A percentile compares a stretch with the other conserved stretches of the same genome.
These are phyloP conservation scores for Penicillium hesseltinei DNA, from an alignment of 2,329 filamentous ascomycete genomes.

Conservation along the genomic window DNA sequence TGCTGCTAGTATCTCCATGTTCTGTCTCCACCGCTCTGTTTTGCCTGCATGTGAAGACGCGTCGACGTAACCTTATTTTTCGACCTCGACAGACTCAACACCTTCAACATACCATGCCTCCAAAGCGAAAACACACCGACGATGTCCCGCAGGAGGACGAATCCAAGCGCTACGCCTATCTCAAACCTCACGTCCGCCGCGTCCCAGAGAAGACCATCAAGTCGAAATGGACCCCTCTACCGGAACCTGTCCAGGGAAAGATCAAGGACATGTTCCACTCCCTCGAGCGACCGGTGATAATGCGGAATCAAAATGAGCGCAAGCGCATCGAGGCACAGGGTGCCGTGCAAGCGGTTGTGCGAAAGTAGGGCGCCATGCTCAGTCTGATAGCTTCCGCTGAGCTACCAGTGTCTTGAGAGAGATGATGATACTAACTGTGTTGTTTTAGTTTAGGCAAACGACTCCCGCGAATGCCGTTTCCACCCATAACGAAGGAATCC, in stretches of 20 bases:
- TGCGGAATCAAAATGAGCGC: conserved; percentile 42
- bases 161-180: conserved; percentile 37
- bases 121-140: conserved; percentile 31
- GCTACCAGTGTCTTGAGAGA: not conserved
- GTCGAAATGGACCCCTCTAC: conserved; percentile 47
- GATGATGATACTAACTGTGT: not conserved
- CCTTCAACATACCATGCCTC: conserved; percentile 21
- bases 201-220: conserved; percentile 46
- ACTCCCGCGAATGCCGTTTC: conserved; percentile 48
- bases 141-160: conserved; percentile 16
- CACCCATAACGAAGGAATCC: conserved; percentile 42
- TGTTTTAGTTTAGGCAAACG: conserved; percentile 38
- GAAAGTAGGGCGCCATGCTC: conserved; percentile 35
- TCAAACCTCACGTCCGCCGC: conserved; percentile 43
- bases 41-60: conserved; percentile 20
- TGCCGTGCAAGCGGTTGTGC: conserved; percentile 42
- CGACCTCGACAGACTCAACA: not conserved
- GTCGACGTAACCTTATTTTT: conserved; percentile 10
- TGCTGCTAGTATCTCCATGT: not conserved
- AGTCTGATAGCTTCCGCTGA: not conserved
- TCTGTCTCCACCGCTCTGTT: conserved; percentile 16
- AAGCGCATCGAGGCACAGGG: conserved; percentile 45
- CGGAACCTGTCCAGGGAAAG: conserved; percentile 43
- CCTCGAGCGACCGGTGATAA: conserved; percentile 45
- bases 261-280: conserved; percentile 43